Conservation (phyloP, 2,329 filamentous ascomycete species). For the Leptographium lundbergii region DNA sequence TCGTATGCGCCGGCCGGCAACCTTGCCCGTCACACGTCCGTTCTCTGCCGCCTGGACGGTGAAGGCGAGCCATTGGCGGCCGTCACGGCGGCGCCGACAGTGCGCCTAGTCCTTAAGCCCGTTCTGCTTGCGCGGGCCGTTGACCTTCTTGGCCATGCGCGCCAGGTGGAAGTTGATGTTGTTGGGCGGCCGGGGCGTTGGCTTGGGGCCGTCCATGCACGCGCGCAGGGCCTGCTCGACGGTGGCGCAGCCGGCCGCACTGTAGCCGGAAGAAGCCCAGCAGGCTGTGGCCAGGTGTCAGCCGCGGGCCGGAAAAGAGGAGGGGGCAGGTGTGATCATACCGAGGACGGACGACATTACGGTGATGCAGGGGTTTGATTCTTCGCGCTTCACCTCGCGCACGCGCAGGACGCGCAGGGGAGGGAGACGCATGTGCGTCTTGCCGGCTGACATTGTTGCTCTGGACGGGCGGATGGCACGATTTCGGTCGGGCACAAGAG, state of each 20-base stretch:
- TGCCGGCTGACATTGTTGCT: constrained; percentile 27
- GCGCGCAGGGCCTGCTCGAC: constrained; percentile 47
- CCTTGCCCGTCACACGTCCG: background rate
- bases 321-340: constrained; percentile 20
- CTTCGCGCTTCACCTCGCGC: constrained; percentile 35
- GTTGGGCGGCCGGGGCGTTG: constrained; percentile 38
- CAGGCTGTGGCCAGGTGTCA: constrained; percentile 43
- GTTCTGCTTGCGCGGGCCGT: constrained; percentile 37
- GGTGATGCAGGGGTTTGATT: constrained; percentile 38
- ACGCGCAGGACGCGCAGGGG: constrained; percentile 43
- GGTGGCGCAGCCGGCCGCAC: constrained; percentile 41
- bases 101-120: background rate
- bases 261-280: constrained; percentile 71
- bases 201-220: constrained; percentile 70
- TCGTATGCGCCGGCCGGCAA: background rate
- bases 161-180: constrained; percentile 89
- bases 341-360: constrained; percentile 47
- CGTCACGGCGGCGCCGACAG: background rate
- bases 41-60: too few species aligned
- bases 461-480: background rate
- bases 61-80: background rate
- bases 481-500: too few species aligned
- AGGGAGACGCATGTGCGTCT: constrained; percentile 44
- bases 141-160: constrained; percentile 63
- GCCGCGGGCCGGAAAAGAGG: background rate